These are phyloP conservation scores for Triticum monococcum DNA, from an alignment of 176 grass and related monocot genomes.

Conservation along the genomic window DNA sequence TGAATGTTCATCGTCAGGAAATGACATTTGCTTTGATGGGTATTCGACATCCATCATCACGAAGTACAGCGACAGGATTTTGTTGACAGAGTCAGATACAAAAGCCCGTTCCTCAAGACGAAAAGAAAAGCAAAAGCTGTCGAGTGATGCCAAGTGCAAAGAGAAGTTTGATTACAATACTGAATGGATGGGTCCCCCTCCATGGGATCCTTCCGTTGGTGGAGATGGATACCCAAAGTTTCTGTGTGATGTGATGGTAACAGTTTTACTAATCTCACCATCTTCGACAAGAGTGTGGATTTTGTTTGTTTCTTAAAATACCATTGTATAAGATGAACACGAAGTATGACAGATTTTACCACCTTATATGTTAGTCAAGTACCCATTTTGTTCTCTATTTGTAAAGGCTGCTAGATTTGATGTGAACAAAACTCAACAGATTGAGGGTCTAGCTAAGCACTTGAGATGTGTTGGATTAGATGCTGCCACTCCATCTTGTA, in stretches of 20 bases:
- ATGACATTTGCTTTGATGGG: slow-evolving; percentile 18
- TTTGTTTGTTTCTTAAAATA: background rate
- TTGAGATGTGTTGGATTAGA: slow-evolving; percentile 95
- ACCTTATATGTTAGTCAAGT: background rate
- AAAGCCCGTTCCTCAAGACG: slow-evolving; percentile 48
- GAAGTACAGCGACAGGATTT: slow-evolving; percentile 59
- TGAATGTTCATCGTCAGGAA: slow-evolving; percentile 34
- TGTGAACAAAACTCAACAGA: slow-evolving; percentile 45
- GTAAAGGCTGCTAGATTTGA: slow-evolving; percentile 1
- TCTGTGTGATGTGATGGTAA: slow-evolving; percentile 98
- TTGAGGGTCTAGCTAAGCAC: slow-evolving; percentile 94
- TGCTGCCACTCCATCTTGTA: slow-evolving; percentile 75
- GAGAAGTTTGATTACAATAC: slow-evolving; percentile 38
- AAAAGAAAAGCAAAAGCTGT: slow-evolving; percentile 58
- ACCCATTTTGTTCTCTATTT: slow-evolving; percentile 1
- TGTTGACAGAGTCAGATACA: slow-evolving; percentile 68
- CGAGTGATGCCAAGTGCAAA: slow-evolving; percentile 42
- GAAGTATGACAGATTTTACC: background rate
- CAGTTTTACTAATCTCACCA: slow-evolving; percentile 11
- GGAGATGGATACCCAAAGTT: slow-evolving; percentile 82
- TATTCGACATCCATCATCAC: slow-evolving; percentile 38
- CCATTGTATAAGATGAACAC: background rate
- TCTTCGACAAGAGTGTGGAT: background rate
- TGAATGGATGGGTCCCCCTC: slow-evolving; percentile 78
- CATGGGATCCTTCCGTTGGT: slow-evolving; percentile 81